phyloP scores from a whole-genome alignment of 768 basidiomycete genomes.

The Naganishia onofrii region DNA sequence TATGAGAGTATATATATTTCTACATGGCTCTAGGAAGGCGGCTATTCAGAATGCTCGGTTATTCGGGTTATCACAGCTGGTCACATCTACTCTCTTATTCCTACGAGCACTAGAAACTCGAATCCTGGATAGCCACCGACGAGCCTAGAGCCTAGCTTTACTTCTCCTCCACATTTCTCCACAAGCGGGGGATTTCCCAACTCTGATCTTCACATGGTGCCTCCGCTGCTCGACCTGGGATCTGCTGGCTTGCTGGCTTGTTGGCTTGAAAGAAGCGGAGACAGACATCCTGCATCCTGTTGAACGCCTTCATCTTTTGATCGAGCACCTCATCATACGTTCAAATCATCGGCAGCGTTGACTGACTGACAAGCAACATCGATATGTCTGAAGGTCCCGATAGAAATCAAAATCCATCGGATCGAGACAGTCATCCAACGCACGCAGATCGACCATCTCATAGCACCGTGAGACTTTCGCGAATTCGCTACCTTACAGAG shows the following conservation, averaged over 20 bases:
- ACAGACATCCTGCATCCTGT: too few species aligned
- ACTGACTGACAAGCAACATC: not conserved
- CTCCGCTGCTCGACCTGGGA: not conserved
- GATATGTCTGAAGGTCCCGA: slow-evolving; percentile 5
- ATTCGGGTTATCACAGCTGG: too few species aligned
- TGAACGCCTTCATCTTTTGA: not conserved
- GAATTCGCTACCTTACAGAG: not conserved
- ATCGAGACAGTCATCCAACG: not conserved
- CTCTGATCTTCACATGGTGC: not conserved
- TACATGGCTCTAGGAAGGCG: not conserved
- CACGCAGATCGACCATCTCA: not conserved
- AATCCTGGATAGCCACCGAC: too few species aligned
- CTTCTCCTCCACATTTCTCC: too few species aligned
- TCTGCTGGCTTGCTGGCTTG: too few species aligned
- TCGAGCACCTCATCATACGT: not conserved
- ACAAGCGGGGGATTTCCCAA: not conserved
- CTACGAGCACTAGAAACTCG: too few species aligned
- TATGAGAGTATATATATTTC: not conserved
- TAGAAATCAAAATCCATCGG: not conserved
- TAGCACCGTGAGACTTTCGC: not conserved
- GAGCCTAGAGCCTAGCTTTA: too few species aligned
- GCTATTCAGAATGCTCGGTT: not conserved
- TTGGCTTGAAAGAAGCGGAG: not conserved
- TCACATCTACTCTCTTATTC: too few species aligned
- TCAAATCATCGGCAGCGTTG: not conserved